phyloP scores from a whole-genome alignment of 139 green algal genomes.

The Chlamydomonas sphaeroides region DNA sequence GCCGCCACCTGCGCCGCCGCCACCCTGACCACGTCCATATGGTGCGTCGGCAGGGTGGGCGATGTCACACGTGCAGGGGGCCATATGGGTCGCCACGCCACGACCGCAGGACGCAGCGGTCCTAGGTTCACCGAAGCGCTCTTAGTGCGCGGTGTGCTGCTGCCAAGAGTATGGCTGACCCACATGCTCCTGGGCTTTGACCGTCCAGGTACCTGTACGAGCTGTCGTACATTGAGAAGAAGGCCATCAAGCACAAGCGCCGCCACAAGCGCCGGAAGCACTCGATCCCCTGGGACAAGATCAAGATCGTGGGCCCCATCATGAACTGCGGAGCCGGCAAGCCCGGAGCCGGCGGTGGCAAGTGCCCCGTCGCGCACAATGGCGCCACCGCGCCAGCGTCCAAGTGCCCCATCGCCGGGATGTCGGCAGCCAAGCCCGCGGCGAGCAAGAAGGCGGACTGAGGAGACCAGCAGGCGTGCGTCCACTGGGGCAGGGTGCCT shows the following conservation, averaged over 20 bases:
- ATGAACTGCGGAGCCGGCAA: conserved; percentile 32
- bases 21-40: neutral
- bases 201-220: conserved; percentile 59
- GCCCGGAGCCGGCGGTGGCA: neutral
- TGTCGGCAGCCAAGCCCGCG: neutral
- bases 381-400: neutral
- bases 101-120: too few relatives aligned
- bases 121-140: too few relatives aligned
- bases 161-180: too few relatives aligned
- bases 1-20: conserved; percentile 9
- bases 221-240: conserved; percentile 65
- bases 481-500: too few relatives aligned
- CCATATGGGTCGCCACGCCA: too few relatives aligned
- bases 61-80: too few relatives aligned
- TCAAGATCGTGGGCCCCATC: conserved; percentile 55
- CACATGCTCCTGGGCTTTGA: too few relatives aligned
- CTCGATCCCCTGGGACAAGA: conserved; percentile 71
- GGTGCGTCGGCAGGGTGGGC: too few relatives aligned
- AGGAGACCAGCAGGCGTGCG: too few relatives aligned
- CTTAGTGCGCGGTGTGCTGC: too few relatives aligned
- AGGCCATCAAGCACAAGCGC: conserved; percentile 65
- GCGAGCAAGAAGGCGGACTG: conserved; percentile 21
- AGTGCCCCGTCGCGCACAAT: neutral
- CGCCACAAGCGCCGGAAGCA: conserved; percentile 58
- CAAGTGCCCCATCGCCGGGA: conserved; percentile 24